Conservation (phyloP, 2,329 filamentous ascomycete species). For the Stenocarpella maydis region DNA sequence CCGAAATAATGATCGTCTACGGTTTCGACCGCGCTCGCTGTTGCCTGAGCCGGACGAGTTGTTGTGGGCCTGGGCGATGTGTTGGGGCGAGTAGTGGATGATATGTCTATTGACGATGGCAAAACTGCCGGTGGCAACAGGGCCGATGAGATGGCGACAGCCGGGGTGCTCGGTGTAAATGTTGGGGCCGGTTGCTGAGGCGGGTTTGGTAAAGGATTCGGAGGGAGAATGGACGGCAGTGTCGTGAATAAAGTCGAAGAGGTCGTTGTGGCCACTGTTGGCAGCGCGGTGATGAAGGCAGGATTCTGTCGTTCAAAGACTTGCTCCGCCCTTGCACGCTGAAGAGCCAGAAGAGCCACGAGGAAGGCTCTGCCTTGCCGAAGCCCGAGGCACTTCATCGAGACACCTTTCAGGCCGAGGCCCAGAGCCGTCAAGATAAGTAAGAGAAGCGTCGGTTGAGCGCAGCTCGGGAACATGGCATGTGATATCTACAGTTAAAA, state of each 20-base stretch:
- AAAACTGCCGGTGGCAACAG: background rate
- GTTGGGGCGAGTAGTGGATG: background rate
- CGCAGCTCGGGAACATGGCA: background rate
- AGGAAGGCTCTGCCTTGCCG: background rate
- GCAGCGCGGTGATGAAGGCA: conserved; percentile 23
- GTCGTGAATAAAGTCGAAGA: background rate
- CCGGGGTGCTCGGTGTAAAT: background rate
- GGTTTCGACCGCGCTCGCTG: background rate
- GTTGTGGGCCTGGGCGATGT: background rate
- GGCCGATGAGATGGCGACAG: background rate
- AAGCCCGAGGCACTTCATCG: background rate
- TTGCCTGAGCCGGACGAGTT: conserved; percentile 10
- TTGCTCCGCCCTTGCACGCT: background rate
- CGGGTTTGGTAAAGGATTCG: background rate
- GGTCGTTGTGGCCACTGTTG: conserved; percentile 7
- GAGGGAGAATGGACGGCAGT: background rate
- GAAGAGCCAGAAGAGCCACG: background rate
- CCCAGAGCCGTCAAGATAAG: background rate
- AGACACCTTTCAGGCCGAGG: background rate
- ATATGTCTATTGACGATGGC: background rate
- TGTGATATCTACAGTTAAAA: conserved; percentile 1
- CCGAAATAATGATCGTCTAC: conserved; percentile 19
- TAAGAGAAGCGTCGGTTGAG: background rate
- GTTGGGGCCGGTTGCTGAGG: background rate
- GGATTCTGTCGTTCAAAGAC: conserved; percentile 20